These are phyloP conservation scores for Acanthamoeba quina DNA, from an alignment of 208 protist species.

Conservation along the genomic window DNA sequence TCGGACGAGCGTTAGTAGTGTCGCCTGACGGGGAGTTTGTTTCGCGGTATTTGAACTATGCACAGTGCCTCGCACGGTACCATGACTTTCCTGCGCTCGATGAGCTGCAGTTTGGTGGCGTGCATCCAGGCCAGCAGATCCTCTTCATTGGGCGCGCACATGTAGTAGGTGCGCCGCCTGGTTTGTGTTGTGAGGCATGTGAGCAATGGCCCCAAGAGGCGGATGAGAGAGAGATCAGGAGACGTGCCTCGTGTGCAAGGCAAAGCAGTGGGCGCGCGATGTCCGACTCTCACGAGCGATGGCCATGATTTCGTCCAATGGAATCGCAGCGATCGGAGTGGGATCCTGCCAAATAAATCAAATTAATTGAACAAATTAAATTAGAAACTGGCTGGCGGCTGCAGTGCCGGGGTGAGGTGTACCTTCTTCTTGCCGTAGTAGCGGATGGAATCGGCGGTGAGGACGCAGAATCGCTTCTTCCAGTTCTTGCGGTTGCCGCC, in stretches of 20 bases:
- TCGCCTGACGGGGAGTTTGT: too few relatives aligned
- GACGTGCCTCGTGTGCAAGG: not conserved
- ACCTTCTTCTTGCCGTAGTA: conserved; percentile 9
- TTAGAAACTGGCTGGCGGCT: too few relatives aligned
- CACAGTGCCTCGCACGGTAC: not conserved
- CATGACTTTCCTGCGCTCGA: not conserved
- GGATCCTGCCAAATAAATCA: not conserved
- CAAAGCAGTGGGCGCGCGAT: not conserved
- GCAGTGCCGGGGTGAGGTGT: too few relatives aligned
- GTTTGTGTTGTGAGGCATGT: too few relatives aligned
- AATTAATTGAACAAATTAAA: too few relatives aligned
- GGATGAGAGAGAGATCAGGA: too few relatives aligned
- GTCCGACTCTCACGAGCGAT: not conserved
- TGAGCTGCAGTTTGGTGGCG: not conserved
- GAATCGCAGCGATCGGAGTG: not conserved
- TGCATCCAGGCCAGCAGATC: conserved; percentile 1
- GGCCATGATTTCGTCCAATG: not conserved
- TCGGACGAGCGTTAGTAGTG: too few relatives aligned
- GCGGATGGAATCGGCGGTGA: not conserved
- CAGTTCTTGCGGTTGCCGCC: conserved; percentile 9
- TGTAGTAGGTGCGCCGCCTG: not conserved
- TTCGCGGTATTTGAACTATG: too few relatives aligned
- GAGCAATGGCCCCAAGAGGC: too few relatives aligned
- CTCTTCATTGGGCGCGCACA: not conserved
- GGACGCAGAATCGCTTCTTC: conserved; percentile 2